Percentiles rank a stretch among this genome's conserved stretches.
These are phyloP conservation scores for Carex scoparia DNA, from an alignment of 176 grass and related monocot genomes.

Conservation along the genomic window DNA sequence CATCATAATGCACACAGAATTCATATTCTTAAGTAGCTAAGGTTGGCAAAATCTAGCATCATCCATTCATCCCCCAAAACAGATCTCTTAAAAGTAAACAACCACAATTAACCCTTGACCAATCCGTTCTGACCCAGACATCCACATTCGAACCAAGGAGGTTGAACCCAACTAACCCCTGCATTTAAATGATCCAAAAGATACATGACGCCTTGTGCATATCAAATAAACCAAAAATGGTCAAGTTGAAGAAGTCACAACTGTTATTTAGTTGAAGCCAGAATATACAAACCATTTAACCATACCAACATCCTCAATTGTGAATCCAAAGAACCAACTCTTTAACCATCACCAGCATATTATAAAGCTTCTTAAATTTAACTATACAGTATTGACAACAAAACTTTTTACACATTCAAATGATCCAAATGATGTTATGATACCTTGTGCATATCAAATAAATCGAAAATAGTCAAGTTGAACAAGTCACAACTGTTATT, in stretches of 20 bases:
- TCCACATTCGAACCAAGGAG: neutral
- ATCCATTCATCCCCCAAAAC: neutral
- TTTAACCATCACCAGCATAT: neutral
- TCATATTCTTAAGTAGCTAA: neutral
- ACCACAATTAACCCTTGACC: neutral
- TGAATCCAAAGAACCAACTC: conserved; percentile 15
- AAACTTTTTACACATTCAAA: neutral
- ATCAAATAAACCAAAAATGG: neutral
- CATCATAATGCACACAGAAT: neutral
- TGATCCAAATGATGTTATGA: neutral
- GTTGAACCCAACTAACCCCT: neutral
- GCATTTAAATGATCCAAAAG: neutral
- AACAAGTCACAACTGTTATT: conserved; percentile 16
- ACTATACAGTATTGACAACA: neutral
- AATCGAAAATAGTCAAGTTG: conserved; percentile 2
- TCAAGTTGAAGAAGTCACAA: conserved; percentile 16
- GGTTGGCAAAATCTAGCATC: neutral
- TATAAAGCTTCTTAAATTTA: neutral
- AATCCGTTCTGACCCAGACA: neutral
- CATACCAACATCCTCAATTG: conserved; percentile 11
- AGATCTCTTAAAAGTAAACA: neutral
- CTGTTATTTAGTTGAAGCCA: conserved; percentile 15
- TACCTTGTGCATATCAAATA: neutral
- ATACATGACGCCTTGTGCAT: neutral
- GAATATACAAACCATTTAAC: conserved; percentile 32